phyloP scores from a whole-genome alignment of 106 monocot genomes.

The Apostasia ramifera region DNA sequence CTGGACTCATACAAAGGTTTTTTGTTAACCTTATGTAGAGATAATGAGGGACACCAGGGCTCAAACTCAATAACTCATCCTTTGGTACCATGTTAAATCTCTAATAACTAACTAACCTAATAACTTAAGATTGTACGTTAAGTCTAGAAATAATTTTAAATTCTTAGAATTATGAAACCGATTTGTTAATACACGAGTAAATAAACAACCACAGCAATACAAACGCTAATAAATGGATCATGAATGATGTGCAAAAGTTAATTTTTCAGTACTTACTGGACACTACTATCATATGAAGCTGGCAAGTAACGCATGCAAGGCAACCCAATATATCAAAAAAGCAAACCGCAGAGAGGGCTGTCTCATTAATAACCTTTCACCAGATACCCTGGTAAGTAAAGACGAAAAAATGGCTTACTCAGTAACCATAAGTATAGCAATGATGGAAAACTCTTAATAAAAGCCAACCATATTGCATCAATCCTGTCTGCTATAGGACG shows the following conservation, averaged over 20 bases:
- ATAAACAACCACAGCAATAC: no score
- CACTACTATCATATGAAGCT: slow-evolving; percentile 53
- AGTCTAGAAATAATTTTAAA: no score
- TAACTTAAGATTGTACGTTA: no score
- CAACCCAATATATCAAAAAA: slow-evolving; percentile 76
- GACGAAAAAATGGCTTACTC: slow-evolving; percentile 7
- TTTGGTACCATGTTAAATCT: background rate
- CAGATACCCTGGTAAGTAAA: slow-evolving; percentile 71
- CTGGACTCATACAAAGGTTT: no score
- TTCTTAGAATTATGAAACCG: no score
- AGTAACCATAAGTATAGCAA: background rate
- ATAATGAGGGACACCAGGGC: no score
- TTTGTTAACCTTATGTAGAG: no score
- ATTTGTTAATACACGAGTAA: no score
- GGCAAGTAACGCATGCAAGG: slow-evolving; percentile 80
- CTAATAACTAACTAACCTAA: background rate
- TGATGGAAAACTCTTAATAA: background rate
- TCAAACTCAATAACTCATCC: no score
- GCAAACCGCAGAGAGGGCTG: slow-evolving; percentile 79
- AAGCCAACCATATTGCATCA: slow-evolving; percentile 83
- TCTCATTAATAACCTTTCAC: slow-evolving; percentile 89
- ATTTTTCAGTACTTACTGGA: slow-evolving; percentile 22
- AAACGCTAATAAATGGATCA: no score
- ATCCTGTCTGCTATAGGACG: slow-evolving; percentile 80
- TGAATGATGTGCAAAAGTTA: background rate